Evolutionary conservation across 2,329 filamentous ascomycete genomes (phyloP).

Genomic region (Phaeosphaeriaceae sp.): DNA sequence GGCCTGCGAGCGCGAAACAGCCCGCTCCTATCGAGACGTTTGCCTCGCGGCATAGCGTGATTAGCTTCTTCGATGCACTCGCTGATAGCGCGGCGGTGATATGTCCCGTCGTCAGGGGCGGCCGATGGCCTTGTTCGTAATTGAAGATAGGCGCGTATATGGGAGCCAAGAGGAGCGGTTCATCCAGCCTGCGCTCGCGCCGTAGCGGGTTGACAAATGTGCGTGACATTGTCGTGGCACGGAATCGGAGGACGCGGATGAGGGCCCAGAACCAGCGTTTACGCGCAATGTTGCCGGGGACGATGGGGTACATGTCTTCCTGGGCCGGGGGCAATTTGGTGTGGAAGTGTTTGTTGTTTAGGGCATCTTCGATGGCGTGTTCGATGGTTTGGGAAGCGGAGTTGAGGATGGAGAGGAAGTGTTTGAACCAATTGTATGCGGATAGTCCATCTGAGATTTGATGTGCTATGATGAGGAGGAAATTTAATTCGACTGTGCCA

Average conservation of each 20-base stretch:
- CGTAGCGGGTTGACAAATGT: constrained; percentile 53
- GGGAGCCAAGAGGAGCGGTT: constrained; percentile 31
- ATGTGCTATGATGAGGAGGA: constrained; percentile 52
- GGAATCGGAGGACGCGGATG: constrained; percentile 52
- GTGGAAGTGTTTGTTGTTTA: constrained; percentile 23
- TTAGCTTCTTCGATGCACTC: constrained; percentile 42
- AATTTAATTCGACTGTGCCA: constrained; percentile 38
- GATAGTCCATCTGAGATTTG: constrained; percentile 55
- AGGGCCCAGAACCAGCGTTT: constrained; percentile 58
- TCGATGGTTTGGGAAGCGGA: constrained; percentile 8
- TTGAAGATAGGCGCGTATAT: constrained; percentile 48
- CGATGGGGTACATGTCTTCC: constrained; percentile 54
- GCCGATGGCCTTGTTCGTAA: constrained; percentile 40
- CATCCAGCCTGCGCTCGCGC: constrained; percentile 22
- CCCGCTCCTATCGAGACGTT: constrained; percentile 52
- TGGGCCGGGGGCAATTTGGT: constrained; percentile 51
- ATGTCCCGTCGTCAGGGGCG: constrained; percentile 48
- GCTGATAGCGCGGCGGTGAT: constrained; percentile 40
- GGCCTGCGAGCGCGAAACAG: constrained; percentile 54
- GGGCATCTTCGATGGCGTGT: constrained; percentile 7
- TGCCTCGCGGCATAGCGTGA: constrained; percentile 48
- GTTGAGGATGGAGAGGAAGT: constrained; percentile 45
- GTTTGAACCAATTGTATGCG: constrained; percentile 51
- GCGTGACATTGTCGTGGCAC: constrained; percentile 46
- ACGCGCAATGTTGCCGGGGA: constrained; percentile 46